phyloP scores from a whole-genome alignment of 805 yeast species.

The Ogataea glucozyma region DNA sequence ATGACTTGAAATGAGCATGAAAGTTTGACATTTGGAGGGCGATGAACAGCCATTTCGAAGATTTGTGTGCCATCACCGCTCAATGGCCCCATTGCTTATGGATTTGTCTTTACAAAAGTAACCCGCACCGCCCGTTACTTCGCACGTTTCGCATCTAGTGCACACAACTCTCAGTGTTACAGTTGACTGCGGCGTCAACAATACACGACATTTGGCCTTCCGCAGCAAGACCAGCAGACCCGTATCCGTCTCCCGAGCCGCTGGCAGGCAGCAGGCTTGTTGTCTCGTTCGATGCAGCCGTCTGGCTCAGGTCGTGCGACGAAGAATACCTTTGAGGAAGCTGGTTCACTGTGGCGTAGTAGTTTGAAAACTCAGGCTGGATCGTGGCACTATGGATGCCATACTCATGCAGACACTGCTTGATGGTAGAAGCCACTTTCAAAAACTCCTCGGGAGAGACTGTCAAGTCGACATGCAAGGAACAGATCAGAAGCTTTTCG shows the following conservation, averaged over 20 bases:
- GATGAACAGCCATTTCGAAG: no score
- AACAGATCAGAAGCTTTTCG: constrained; percentile 83
- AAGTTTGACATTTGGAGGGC: no score
- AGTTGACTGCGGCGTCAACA: constrained; percentile 53
- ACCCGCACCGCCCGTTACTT: no score
- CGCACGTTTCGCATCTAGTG: constrained; percentile 4
- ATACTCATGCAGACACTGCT: constrained; percentile 74
- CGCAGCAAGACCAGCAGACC: constrained; percentile 36
- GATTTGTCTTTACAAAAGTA: no score
- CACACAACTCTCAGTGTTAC: constrained; percentile 49
- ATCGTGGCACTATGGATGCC: constrained; percentile 94
- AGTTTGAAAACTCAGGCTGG: constrained; percentile 81
- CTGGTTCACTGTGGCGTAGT: constrained; percentile 32
- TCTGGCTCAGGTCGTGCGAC: constrained; percentile 13
- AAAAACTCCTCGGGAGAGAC: constrained; percentile 66
- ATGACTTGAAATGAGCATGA: no score
- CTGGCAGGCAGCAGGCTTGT: constrained; percentile 16
- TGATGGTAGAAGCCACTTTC: constrained; percentile 69
- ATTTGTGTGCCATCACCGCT: no score
- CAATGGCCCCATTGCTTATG: no score
- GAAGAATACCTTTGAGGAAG: constrained; percentile 35
- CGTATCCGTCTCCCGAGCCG: constrained; percentile 28
- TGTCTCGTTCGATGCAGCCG: constrained; percentile 9
- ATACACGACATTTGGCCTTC: constrained; percentile 42
- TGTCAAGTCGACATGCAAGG: constrained; percentile 80